A percentile compares a stretch with the other conserved stretches of the same genome.
phyloP scores from a whole-genome alignment of 768 basidiomycete genomes.

The Phallus indusiatus region DNA sequence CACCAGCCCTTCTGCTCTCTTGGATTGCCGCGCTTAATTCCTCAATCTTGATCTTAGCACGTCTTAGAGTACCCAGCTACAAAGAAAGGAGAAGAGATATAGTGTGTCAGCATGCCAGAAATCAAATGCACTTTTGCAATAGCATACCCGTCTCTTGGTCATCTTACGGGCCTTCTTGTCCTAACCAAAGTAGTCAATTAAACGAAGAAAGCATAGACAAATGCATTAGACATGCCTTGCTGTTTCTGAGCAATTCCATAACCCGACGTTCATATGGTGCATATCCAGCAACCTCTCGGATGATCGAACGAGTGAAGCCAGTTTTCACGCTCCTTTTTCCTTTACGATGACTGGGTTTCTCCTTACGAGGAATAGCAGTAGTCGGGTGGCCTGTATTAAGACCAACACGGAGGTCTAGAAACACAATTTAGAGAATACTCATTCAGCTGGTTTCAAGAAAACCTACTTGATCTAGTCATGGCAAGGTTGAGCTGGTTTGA shows the following conservation, averaged over 20 bases:
- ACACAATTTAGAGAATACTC: not conserved
- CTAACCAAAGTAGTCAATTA: slow-evolving; percentile 29
- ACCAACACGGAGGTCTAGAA: slow-evolving; percentile 73
- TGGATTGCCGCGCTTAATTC: slow-evolving; percentile 88
- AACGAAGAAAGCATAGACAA: not conserved
- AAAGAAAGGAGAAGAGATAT: not conserved
- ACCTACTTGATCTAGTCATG: slow-evolving; percentile 76
- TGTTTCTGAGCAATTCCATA: slow-evolving; percentile 96
- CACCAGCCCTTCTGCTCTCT: slow-evolving; percentile 71
- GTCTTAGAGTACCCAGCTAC: slow-evolving; percentile 93
- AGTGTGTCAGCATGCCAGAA: not conserved
- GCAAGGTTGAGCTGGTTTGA: slow-evolving; percentile 48
- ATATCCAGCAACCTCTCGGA: slow-evolving; percentile 97
- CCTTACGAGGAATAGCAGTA: slow-evolving; percentile 65
- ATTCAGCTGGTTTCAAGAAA: not conserved
- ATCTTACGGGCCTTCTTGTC: slow-evolving; percentile 99
- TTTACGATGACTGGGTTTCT: slow-evolving; percentile 85
- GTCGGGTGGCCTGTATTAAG: slow-evolving; percentile 85
- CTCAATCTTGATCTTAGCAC: slow-evolving; percentile 98
- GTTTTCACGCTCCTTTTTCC: slow-evolving; percentile 84
- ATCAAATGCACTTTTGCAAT: not conserved
- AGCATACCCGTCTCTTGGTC: slow-evolving; percentile 97
- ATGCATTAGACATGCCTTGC: slow-evolving; percentile 46
- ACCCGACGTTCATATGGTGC: slow-evolving; percentile 96
- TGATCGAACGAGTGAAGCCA: slow-evolving; percentile 85